A percentile compares a stretch with the other conserved stretches of the same genome.
These are phyloP conservation scores for Macrophomina tecta DNA, from an alignment of 2,329 filamentous ascomycete species.

Conservation along the genomic window DNA sequence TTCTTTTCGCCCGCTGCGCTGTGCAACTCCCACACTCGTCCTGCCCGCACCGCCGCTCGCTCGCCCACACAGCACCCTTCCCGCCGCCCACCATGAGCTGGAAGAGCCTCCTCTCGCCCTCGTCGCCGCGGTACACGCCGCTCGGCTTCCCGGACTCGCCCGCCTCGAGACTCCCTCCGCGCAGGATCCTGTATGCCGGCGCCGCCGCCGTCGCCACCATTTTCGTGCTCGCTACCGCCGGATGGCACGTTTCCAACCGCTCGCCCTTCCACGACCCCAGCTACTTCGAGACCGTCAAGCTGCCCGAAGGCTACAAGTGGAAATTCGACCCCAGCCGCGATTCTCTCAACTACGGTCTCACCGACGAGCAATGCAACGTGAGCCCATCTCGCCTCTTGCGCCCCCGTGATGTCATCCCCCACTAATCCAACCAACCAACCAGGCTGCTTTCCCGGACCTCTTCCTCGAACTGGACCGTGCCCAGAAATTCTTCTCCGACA, in stretches of 20 bases:
- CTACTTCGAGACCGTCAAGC: constrained; percentile 12
- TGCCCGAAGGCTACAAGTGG: constrained; percentile 12
- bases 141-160: constrained; percentile 8
- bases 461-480: constrained; percentile 22
- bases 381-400: background rate
- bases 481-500: constrained; percentile 9
- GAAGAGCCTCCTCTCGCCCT: constrained; percentile 18
- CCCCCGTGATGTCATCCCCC: background rate
- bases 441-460: constrained; percentile 25
- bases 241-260: background rate
- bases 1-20: background rate
- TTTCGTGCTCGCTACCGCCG: background rate
- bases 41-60: background rate
- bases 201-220: constrained; percentile 1
- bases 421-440: background rate
- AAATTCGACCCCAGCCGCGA: constrained; percentile 22
- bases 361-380: constrained; percentile 28
- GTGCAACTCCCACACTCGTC: constrained; percentile 16
- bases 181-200: constrained; percentile 12
- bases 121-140: constrained; percentile 18
- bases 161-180: background rate
- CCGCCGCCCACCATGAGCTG: constrained; percentile 12
- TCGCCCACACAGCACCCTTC: background rate
- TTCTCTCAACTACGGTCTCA: constrained; percentile 17
- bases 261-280: background rate